Evolutionary conservation across 495 filamentous ascomycete genomes (phyloP).

Genomic region (Penicillium desertorum): DNA sequence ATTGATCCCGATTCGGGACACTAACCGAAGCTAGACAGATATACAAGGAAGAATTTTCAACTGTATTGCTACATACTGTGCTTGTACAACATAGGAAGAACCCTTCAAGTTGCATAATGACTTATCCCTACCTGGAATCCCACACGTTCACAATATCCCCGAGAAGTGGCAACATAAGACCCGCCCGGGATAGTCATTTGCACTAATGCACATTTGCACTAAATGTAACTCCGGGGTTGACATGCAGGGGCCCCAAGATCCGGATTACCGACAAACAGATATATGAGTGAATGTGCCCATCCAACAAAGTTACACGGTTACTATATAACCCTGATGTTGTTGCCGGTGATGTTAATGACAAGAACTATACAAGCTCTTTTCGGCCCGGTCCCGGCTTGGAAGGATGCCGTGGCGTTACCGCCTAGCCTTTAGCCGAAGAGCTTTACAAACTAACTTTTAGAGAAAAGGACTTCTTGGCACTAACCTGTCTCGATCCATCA

Average conservation of each 20-base stretch:
- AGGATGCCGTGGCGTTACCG: not conserved
- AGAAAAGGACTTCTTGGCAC: not conserved
- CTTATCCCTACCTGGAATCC: not conserved
- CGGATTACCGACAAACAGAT: not conserved
- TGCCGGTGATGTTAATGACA: not conserved
- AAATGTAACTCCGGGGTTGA: constrained; percentile 9
- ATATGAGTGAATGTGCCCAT: not conserved
- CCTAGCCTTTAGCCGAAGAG: not conserved
- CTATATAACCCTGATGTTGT: not conserved
- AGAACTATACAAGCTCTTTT: not conserved
- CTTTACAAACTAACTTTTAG: not conserved
- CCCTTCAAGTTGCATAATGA: constrained; percentile 1
- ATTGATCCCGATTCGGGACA: not conserved
- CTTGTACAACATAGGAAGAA: not conserved
- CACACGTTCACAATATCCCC: not conserved
- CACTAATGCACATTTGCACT: not conserved
- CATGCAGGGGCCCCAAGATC: not conserved
- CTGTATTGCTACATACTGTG: not conserved
- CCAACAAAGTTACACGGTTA: not conserved
- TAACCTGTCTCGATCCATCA: not conserved
- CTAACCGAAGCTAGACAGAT: not conserved
- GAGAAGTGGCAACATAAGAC: not conserved
- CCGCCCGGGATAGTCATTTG: constrained; percentile 1
- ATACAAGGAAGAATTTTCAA: not conserved
- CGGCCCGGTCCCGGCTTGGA: constrained; percentile 4